Evolutionary conservation across 164 flowering plant species (phyloP).

Genomic region (Santalum album): DNA sequence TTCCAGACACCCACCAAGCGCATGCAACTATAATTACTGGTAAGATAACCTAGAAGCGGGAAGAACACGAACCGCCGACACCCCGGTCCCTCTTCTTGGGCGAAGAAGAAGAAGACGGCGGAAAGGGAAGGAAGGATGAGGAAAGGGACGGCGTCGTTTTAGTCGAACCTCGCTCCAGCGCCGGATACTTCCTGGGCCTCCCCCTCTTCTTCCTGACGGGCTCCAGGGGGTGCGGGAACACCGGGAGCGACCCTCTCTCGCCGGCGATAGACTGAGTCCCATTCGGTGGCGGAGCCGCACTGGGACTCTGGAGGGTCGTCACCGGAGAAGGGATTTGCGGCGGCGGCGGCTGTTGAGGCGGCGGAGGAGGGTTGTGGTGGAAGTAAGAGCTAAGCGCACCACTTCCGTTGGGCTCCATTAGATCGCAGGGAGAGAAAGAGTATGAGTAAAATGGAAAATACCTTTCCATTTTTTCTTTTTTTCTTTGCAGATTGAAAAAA

Average conservation of each 20-base stretch:
- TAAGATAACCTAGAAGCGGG: too few relatives aligned
- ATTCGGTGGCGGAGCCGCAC: too few relatives aligned
- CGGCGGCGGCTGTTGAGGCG: conserved; percentile 8
- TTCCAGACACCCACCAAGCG: too few relatives aligned
- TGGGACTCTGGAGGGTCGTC: conserved; percentile 6
- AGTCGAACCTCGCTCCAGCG: conserved; percentile 42
- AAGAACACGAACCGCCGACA: too few relatives aligned
- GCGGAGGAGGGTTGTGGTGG: too few relatives aligned
- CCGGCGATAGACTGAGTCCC: background rate
- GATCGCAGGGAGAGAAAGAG: conserved; percentile 7
- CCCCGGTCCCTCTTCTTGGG: conserved; percentile 21
- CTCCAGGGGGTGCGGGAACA: conserved; percentile 35
- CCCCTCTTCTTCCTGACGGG: conserved; percentile 61
- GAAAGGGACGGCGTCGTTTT: conserved; percentile 20
- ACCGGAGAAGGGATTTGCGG: background rate
- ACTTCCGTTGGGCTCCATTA: conserved; percentile 46
- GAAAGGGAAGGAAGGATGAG: too few relatives aligned
- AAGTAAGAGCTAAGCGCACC: conserved; percentile 28
- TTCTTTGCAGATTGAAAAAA: background rate
- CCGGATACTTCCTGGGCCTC: conserved; percentile 55
- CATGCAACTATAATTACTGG: too few relatives aligned
- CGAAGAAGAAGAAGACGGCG: background rate
- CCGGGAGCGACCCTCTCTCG: background rate
- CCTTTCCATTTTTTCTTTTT: conserved; percentile 3
- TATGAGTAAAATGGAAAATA: background rate